Percentiles rank a stretch among this genome's conserved stretches.
Conservation (phyloP, 179 eudicot genomes). For the Beta corolliflora region DNA sequence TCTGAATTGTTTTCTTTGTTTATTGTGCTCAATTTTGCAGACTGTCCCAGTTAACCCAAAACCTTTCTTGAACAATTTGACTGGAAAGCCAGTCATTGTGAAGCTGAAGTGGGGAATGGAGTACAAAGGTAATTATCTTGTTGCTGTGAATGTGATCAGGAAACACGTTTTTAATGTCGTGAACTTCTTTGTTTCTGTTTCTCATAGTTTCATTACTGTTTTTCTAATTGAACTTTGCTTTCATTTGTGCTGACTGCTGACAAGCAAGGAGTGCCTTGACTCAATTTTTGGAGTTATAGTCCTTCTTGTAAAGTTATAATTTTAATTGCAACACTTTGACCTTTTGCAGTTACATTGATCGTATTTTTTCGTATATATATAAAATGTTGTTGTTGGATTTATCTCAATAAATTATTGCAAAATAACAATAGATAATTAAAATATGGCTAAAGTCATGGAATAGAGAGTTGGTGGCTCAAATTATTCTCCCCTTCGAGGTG, state of each 20-base stretch:
- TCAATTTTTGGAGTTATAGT: neutral
- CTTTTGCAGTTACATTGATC: too few relatives aligned
- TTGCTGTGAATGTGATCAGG: neutral
- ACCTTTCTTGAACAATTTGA: slow-evolving; percentile 76
- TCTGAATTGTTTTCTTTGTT: neutral
- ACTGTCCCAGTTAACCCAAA: slow-evolving; percentile 76
- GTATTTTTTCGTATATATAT: too few relatives aligned
- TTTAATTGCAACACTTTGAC: too few relatives aligned
- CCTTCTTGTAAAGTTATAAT: too few relatives aligned
- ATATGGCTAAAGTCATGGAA: too few relatives aligned
- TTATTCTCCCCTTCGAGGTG: too few relatives aligned
- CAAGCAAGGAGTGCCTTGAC: neutral
- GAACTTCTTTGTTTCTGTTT: neutral
- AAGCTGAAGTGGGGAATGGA: slow-evolving; percentile 86
- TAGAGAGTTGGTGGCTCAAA: too few relatives aligned
- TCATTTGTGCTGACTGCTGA: neutral
- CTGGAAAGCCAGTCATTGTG: slow-evolving; percentile 70
- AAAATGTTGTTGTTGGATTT: too few relatives aligned
- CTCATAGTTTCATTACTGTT: neutral
- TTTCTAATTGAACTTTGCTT: neutral
- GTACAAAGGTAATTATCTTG: slow-evolving; percentile 53
- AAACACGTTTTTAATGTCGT: neutral
- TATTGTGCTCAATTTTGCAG: slow-evolving; percentile 35
- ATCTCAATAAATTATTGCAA: too few relatives aligned
- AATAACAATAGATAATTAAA: too few relatives aligned